Evolutionary conservation across 1,284 basidiomycete species (phyloP), one percentile per base, ranked within the genome.

Genomic region (Cryptococcus depauperatus): DNA sequence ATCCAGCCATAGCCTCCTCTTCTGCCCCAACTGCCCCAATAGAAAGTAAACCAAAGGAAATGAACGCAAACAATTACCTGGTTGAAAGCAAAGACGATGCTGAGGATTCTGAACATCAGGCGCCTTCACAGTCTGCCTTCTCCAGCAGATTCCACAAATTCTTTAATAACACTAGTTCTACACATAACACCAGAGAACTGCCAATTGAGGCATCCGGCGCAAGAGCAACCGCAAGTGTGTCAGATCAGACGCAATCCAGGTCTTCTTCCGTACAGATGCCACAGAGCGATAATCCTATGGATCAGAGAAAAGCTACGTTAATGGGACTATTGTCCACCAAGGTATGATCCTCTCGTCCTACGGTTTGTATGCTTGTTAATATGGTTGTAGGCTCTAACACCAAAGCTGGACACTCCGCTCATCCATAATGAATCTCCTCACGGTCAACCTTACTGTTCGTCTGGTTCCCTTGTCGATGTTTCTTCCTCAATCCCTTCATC

Each of bases 1-100:
- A 50, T 34, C 41, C 51, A 18, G 50, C 48, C 6, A 50, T 50
- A 33, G 47, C 46, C 13, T 46, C 51, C 6, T 41, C 46, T 8
- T 48, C 37, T 44, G 2, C 41, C 3, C 3, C 46, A 13, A 37
- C 52, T 19, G 45, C 51, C 1, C 44, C 46, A 4, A 16, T 21
- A 37, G 26, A 51, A 19, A 9, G 26, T 16, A 61, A 58, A 40
- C 56, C 57, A 1, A 65, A 61, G 40, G 52, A 55, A 21, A 66
- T 68, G 50, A 64, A 67, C 37, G 53, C 59, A 3, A 56, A 58
- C 2, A 57, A 65, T 44, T 69, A 68, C 47, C 59, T 69, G 9
- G 51, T 42, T 32, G 59, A 59, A 27, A 51, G 40, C 21, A 51
- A 50, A 28, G 52, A 56, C 13, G 44, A 32, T 13, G 51, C 44